These are phyloP conservation scores for Fraxinus nigra DNA, from an alignment of 305 asterid genomes.

Conservation along the genomic window DNA sequence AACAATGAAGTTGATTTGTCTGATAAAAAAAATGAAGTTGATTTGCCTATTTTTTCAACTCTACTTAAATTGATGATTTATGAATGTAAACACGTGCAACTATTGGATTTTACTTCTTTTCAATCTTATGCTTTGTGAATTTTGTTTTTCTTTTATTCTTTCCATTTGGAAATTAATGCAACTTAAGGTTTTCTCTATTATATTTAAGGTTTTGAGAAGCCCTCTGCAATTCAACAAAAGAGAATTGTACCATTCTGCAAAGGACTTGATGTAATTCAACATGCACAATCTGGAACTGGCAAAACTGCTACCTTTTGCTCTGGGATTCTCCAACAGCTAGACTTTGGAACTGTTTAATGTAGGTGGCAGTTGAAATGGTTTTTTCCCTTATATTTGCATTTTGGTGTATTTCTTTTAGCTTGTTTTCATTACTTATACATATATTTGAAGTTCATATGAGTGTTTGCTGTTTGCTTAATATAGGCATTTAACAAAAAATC, in stretches of 20 bases:
- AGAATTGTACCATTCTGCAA: conserved; percentile 29
- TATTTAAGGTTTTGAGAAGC: conserved; percentile 26
- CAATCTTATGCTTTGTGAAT: not conserved
- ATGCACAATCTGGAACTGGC: conserved; percentile 30
- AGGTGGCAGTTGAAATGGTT: not conserved
- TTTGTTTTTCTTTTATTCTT: not conserved
- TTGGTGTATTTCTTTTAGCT: not conserved
- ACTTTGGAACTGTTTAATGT: not conserved
- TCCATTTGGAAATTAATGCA: not conserved
- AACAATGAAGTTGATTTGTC: no score
- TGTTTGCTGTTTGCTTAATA: not conserved
- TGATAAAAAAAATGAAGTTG: conserved; percentile 49
- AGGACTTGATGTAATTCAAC: conserved; percentile 29
- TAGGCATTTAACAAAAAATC: not conserved
- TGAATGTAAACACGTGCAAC: not conserved
- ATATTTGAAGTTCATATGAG: not conserved
- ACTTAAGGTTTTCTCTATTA: not conserved
- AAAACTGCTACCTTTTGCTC: conserved; percentile 32
- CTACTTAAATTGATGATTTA: not conserved
- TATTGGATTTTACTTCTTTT: not conserved
- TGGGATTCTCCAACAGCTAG: conserved; percentile 24
- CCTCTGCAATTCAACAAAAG: conserved; percentile 29
- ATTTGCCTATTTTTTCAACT: not conserved
- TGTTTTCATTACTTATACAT: not conserved
- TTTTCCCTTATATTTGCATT: not conserved